These are phyloP conservation scores for Penicillium aurantiogriseum DNA, from an alignment of 2,329 filamentous ascomycete genomes.

Conservation along the genomic window DNA sequence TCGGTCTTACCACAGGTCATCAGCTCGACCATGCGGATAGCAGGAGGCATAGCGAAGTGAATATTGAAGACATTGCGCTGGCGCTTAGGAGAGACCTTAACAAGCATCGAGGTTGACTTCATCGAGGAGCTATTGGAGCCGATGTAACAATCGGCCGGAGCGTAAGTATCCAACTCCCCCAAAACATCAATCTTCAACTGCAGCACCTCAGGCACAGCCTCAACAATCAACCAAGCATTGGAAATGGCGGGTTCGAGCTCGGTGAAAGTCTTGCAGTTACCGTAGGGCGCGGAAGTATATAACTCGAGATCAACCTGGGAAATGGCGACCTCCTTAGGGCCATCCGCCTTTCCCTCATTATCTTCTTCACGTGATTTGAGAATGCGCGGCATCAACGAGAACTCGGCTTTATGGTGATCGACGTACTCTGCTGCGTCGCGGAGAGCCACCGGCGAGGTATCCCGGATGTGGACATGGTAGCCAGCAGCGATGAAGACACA, in stretches of 20 bases:
- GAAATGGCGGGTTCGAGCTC: conserved; percentile 44
- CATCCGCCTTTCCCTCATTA: neutral
- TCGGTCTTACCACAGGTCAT: conserved; percentile 53
- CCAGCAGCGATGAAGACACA: conserved; percentile 28
- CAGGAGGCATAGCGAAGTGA: conserved; percentile 53
- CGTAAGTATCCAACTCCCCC: conserved; percentile 43
- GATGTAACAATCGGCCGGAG: conserved; percentile 49
- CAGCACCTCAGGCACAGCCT: conserved; percentile 53
- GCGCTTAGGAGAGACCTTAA: conserved; percentile 30
- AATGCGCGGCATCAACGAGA: conserved; percentile 18
- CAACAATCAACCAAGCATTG: conserved; percentile 54
- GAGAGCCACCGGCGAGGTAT: conserved; percentile 27
- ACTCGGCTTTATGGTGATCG: conserved; percentile 29
- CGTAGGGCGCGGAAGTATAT: conserved; percentile 25
- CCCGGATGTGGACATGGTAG: conserved; percentile 28
- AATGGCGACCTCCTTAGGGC: conserved; percentile 11
- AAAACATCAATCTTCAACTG: conserved; percentile 51
- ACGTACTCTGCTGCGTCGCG: conserved; percentile 32
- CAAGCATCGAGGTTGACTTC: conserved; percentile 51
- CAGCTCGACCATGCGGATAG: conserved; percentile 48
- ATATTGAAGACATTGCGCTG: conserved; percentile 44
- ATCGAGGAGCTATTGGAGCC: conserved; percentile 53
- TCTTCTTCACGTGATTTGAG: conserved; percentile 3
- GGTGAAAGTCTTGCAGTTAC: conserved; percentile 35
- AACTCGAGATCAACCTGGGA: conserved; percentile 22